Evolutionary conservation across 768 basidiomycete species (phyloP).

Genomic region (Myochromella boudieri): DNA sequence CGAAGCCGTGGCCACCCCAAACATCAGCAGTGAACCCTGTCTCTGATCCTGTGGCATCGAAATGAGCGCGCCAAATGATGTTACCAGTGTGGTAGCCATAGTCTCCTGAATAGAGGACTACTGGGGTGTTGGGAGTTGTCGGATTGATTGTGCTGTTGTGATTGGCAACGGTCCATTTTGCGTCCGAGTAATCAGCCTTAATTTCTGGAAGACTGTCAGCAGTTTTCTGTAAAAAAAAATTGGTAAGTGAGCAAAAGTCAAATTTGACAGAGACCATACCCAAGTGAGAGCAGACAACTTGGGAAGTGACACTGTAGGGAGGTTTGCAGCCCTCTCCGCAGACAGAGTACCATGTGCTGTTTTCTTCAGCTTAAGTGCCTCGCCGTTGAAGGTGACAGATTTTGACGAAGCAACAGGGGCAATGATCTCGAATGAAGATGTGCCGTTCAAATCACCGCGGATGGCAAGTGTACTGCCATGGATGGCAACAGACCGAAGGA

Average conservation of each 20-base stretch:
- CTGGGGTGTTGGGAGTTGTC: constrained; percentile 32
- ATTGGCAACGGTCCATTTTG: constrained; percentile 41
- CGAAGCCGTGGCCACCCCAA: constrained; percentile 47
- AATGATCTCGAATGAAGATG: constrained; percentile 45
- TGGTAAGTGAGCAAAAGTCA: neutral
- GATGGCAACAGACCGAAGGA: constrained; percentile 39
- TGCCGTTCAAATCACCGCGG: constrained; percentile 43
- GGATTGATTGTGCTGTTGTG: constrained; percentile 43
- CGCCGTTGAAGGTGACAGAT: constrained; percentile 43
- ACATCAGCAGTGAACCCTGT: constrained; percentile 40
- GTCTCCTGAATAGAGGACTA: constrained; percentile 47
- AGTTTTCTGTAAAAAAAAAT: constrained; percentile 30
- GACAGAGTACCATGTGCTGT: constrained; percentile 44
- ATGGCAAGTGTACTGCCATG: constrained; percentile 38
- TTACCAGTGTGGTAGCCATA: constrained; percentile 54
- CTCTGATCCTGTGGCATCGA: constrained; percentile 45
- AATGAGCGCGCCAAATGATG: constrained; percentile 52
- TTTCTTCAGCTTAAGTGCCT: constrained; percentile 26
- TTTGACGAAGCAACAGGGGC: constrained; percentile 39
- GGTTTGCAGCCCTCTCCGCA: constrained; percentile 25
- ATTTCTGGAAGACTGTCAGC: constrained; percentile 45
- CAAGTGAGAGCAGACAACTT: constrained; percentile 33
- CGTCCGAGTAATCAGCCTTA: constrained; percentile 36
- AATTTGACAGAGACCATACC: constrained; percentile 24
- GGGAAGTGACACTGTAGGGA: constrained; percentile 36